These are phyloP conservation scores for Phaeosphaeria sp. DNA, from an alignment of 2,329 filamentous ascomycete genomes.

Conservation along the genomic window DNA sequence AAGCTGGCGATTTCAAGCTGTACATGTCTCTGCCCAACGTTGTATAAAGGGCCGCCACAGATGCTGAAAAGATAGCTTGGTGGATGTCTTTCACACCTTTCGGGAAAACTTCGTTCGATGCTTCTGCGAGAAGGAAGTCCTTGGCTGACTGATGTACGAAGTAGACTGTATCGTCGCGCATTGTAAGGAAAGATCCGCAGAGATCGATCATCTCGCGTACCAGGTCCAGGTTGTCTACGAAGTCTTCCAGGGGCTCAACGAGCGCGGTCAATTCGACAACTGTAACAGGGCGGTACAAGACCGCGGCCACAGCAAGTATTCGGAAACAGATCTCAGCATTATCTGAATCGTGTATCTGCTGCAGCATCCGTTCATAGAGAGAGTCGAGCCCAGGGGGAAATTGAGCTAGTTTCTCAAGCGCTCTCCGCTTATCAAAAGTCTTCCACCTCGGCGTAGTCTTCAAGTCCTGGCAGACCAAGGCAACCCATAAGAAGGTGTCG, in stretches of 20 bases:
- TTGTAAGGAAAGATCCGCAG: constrained; percentile 52
- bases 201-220: constrained; percentile 6
- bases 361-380: not conserved
- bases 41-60: constrained; percentile 32
- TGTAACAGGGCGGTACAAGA: not conserved
- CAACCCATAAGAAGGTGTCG: not conserved
- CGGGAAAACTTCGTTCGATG: constrained; percentile 36
- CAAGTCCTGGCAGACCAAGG: not conserved
- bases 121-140: constrained; percentile 44
- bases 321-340: not conserved
- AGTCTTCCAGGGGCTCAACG: not conserved
- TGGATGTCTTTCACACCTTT: not conserved
- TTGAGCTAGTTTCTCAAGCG: not conserved
- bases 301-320: not conserved
- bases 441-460: not conserved
- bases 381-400: not conserved
- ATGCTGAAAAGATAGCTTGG: constrained; percentile 29
- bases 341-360: not conserved
- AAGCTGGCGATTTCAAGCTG: constrained; percentile 17
- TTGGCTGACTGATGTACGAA: constrained; percentile 48
- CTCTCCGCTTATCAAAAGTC: not conserved
- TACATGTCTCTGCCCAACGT: constrained; percentile 35
- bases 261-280: constrained; percentile 23
- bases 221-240: not conserved
- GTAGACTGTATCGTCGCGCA: constrained; percentile 23